Percentiles rank a stretch among this genome's conserved stretches.
Evolutionary conservation across 352 stramenopile species (phyloP).

Genomic region (Phytophthora agathidicida): DNA sequence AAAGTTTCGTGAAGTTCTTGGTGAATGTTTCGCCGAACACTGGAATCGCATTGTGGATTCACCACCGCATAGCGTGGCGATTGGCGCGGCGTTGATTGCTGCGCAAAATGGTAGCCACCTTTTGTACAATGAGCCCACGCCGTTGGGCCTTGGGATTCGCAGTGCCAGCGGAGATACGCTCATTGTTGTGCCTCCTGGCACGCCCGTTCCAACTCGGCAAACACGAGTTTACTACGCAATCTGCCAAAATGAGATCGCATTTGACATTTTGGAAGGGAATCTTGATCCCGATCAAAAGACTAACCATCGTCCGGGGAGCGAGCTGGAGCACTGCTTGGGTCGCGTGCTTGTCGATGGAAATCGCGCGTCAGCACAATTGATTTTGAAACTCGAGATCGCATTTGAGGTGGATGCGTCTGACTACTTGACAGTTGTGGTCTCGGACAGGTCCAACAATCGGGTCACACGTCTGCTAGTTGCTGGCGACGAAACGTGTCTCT

Average conservation of each 20-base stretch:
- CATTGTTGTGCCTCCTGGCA: conserved; percentile 30
- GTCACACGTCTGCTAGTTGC: conserved; percentile 15
- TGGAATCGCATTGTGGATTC: conserved; percentile 14
- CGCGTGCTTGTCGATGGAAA: conserved; percentile 31
- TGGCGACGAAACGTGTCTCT: conserved; percentile 38
- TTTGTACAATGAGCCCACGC: conserved; percentile 30
- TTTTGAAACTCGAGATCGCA: conserved; percentile 42
- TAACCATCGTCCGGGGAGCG: conserved; percentile 3
- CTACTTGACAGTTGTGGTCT: conserved; percentile 27
- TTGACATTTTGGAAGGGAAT: conserved; percentile 40
- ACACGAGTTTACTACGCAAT: conserved; percentile 41
- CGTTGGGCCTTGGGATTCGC: conserved; percentile 39
- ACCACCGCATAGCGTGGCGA: conserved; percentile 19
- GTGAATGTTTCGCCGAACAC: conserved; percentile 20
- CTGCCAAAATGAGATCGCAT: conserved; percentile 33
- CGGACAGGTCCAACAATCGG: conserved; percentile 30
- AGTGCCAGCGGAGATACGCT: conserved; percentile 36
- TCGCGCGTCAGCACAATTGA: conserved; percentile 24
- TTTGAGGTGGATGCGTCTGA: conserved; percentile 33
- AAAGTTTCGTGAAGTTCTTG: conserved; percentile 28
- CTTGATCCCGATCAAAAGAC: conserved; percentile 7
- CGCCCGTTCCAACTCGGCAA: conserved; percentile 26
- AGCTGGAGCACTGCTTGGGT: conserved; percentile 28
- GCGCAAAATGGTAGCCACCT: neutral
- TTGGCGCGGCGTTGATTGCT: conserved; percentile 27